Evolutionary conservation across 441 rosid species (phyloP), one percentile per base, ranked within the genome.

Genomic region (Erysimum cheiri): DNA sequence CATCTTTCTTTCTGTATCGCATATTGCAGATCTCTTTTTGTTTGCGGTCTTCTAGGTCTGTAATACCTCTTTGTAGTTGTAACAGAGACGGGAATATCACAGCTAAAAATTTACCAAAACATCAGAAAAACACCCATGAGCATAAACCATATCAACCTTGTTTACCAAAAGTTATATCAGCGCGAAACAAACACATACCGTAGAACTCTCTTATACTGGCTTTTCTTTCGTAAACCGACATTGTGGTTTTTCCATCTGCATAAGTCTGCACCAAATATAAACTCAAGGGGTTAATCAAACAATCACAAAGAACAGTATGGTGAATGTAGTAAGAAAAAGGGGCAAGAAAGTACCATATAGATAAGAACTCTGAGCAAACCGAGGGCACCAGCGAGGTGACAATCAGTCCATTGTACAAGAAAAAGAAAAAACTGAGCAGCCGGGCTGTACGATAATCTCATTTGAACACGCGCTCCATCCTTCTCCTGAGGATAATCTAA

Each of bases 161-260:
- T 11, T 8, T 2, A 11, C 17, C 39, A 43, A n/a, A 8, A 10
- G 22, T 26, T 33, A 46, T 6, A 74, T 36, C 9, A 24, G 5
- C 0, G 3, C 36, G 3, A n/a, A 33, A 12, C 0, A 28, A 40
- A 26, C 46, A 77, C 53, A 93, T 55, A 93, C 98, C 95, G 19
- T 88, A 89, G 79, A 93, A 93, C 68, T 93, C 93, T 72, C 81
- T 77, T n/a, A 93, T 70, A 70, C 84, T 93, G 26, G 97, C 93
- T 83, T 80, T 89, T 77, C 93, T 85, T 77, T 93, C 98, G 60
- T 87, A 76, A 66, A 86, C 85, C 48, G 93, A 85, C 94, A 90
- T 86, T 9, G 93, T 86, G 50, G 93, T 88, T 77, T 85, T 91
- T 12, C 97, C 96, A 80, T 93, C 97, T 2, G 93, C 84, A 77